A percentile compares a stretch with the other conserved stretches of the same genome.
These are phyloP conservation scores for Sonneratia caseolaris DNA, from an alignment of 345 rosid species.

Conservation along the genomic window DNA sequence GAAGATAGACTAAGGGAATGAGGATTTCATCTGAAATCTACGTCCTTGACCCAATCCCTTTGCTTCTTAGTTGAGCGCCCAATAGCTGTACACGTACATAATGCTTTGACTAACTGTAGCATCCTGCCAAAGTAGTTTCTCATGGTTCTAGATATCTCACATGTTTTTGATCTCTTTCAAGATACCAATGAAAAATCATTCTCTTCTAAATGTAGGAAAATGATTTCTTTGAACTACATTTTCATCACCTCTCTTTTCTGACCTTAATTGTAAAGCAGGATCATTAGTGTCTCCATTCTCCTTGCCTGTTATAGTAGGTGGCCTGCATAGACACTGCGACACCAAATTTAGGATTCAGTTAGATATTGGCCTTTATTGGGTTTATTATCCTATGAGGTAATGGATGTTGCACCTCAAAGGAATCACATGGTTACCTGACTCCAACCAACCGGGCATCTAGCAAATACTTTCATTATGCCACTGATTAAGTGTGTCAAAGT, in stretches of 20 bases:
- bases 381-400: not conserved
- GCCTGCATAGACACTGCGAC: not conserved
- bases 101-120: not conserved
- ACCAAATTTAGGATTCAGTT: not conserved
- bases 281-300: not conserved
- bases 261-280: not conserved
- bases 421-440: not conserved
- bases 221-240: not conserved
- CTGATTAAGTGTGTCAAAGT: not conserved
- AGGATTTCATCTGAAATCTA: not conserved
- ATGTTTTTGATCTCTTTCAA: not conserved
- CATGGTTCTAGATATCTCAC: not conserved
- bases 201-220: not conserved
- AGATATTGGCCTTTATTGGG: not conserved
- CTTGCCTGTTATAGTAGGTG: not conserved
- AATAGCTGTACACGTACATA: not conserved
- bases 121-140: not conserved
- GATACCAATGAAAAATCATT: not conserved
- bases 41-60: not conserved
- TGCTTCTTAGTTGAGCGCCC: not conserved
- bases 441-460: not conserved
- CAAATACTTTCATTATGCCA: not conserved
- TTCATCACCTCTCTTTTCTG: not conserved
- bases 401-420: not conserved
- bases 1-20: not conserved